A percentile compares a stretch with the other conserved stretches of the same genome.
Evolutionary conservation across 306 rosid species (phyloP).

Genomic region (Acacia acuminata): DNA sequence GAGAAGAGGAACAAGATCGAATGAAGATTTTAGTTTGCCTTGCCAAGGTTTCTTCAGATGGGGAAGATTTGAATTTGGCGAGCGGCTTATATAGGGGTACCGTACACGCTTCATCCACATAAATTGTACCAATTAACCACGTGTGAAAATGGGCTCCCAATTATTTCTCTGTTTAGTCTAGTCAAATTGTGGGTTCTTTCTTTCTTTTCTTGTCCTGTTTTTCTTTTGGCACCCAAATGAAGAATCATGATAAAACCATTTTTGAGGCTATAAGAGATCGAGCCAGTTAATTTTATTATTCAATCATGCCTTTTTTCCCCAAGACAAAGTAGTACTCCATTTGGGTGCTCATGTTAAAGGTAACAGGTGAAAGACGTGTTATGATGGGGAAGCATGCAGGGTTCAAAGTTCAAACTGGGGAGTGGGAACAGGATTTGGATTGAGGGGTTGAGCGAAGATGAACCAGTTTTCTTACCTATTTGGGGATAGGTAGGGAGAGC

Average conservation of each 20-base stretch:
- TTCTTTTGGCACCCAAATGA: not conserved
- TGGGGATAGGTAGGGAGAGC: too few species aligned
- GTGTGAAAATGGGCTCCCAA: slow-evolving; percentile 34
- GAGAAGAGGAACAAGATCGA: slow-evolving; percentile 1
- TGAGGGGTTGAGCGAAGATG: not conserved
- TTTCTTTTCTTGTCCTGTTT: not conserved
- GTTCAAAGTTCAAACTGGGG: not conserved
- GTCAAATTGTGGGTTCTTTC: slow-evolving; percentile 59
- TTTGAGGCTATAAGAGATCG: not conserved
- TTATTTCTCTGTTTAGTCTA: not conserved
- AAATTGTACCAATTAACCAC: slow-evolving; percentile 16
- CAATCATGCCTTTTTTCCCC: too few species aligned
- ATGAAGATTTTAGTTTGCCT: not conserved
- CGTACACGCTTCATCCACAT: slow-evolving; percentile 37
- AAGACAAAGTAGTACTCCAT: too few species aligned
- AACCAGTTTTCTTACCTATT: too few species aligned
- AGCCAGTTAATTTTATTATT: too few species aligned
- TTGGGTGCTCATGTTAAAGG: not conserved
- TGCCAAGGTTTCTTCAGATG: not conserved
- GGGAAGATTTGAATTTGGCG: not conserved
- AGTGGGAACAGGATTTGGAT: not conserved
- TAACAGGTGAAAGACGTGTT: not conserved
- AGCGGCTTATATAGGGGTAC: not conserved
- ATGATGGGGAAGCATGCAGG: not conserved
- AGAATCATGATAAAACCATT: not conserved